Percentiles rank a stretch among this genome's conserved stretches.
These are phyloP conservation scores for Pelargonium nanum DNA, from an alignment of 345 rosid genomes.

Conservation along the genomic window DNA sequence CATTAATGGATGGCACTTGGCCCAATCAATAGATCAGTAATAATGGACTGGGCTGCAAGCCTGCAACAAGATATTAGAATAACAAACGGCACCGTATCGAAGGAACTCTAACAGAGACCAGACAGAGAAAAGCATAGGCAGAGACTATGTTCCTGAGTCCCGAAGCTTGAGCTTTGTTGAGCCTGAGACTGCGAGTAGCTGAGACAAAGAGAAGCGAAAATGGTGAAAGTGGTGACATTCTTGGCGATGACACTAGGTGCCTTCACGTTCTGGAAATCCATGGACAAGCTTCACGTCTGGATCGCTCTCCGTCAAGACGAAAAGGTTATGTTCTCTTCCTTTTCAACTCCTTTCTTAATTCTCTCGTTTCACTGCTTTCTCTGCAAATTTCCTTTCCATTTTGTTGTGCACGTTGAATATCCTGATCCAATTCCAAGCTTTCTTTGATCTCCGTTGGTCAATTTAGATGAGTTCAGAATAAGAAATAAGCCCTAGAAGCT, in stretches of 20 bases:
- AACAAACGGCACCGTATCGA: background rate
- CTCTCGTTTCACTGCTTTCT: background rate
- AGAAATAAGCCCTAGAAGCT: background rate
- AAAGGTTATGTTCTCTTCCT: slow-evolving; percentile 6
- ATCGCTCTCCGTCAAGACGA: slow-evolving; percentile 45
- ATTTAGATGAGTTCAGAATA: background rate
- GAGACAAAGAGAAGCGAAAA: background rate
- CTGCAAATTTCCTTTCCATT: background rate
- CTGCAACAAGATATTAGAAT: too few relatives aligned
- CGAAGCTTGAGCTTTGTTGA: too few relatives aligned
- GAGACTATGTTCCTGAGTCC: too few relatives aligned
- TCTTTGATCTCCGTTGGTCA: background rate
- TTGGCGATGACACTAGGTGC: slow-evolving; percentile 56
- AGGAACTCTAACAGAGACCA: background rate
- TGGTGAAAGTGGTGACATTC: background rate
- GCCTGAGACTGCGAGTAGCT: background rate
- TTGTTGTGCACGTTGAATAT: background rate
- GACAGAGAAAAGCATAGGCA: too few relatives aligned
- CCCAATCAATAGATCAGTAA: too few relatives aligned
- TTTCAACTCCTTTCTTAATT: background rate
- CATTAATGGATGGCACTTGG: too few relatives aligned
- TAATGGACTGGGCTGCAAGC: too few relatives aligned
- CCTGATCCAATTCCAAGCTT: background rate
- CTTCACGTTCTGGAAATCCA: slow-evolving; percentile 74
- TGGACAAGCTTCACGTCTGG: slow-evolving; percentile 92